phyloP scores from a whole-genome alignment of 2,329 filamentous ascomycete genomes.

The Ascochyta clinopodiicola region DNA sequence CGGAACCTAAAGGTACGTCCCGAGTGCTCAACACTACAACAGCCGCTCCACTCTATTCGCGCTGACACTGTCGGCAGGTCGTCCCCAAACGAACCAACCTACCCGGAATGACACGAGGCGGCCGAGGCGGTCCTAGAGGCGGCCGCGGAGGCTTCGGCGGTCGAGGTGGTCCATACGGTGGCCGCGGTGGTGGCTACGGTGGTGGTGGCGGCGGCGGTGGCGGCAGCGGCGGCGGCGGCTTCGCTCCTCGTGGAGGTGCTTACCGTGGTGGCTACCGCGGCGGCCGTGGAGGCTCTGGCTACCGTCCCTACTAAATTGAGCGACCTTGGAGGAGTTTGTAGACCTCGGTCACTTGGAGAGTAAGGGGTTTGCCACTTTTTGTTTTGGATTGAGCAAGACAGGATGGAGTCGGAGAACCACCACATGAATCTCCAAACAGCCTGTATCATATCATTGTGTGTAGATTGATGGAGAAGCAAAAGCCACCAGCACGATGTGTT shows the following conservation, averaged over 20 bases:
- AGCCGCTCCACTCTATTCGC: background rate
- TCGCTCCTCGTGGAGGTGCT: constrained; percentile 53
- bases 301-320: constrained; percentile 39
- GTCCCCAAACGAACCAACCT: constrained; percentile 95
- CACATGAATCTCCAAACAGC: background rate
- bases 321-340: background rate
- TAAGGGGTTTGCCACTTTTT: background rate
- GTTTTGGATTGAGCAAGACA: background rate
- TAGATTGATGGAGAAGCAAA: background rate
- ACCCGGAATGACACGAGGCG: constrained; percentile 87
- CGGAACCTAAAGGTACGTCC: constrained; percentile 85
- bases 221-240: constrained; percentile 56
- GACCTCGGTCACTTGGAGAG: constrained; percentile 20
- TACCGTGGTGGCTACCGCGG: constrained; percentile 50
- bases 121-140: constrained; percentile 65
- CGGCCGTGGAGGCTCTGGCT: constrained; percentile 37
- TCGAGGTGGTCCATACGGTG: constrained; percentile 59
- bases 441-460: constrained; percentile 5
- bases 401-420: background rate
- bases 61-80: constrained; percentile 58
- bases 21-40: background rate
- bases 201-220: constrained; percentile 57
- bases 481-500: background rate
- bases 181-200: constrained; percentile 47
- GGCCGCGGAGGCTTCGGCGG: constrained; percentile 52